Evolutionary conservation across 257 asterid species (phyloP).

Genomic region (Capsicum chinense): DNA sequence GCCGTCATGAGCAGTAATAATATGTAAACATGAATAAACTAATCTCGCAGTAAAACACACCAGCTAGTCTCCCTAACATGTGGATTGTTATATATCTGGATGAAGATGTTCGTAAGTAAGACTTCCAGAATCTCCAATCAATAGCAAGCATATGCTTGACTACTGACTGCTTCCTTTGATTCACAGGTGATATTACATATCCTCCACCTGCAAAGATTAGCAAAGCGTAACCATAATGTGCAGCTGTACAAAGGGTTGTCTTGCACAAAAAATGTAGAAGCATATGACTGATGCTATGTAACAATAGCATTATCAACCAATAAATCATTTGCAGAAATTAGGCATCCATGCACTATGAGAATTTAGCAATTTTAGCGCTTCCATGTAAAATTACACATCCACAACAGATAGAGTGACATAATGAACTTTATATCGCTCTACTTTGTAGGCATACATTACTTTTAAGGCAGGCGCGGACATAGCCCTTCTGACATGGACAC

Average conservation of each 20-base stretch:
- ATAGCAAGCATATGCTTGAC: constrained; percentile 97
- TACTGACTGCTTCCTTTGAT: constrained; percentile 74
- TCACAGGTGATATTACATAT: constrained; percentile 82
- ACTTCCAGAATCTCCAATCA: constrained; percentile 94
- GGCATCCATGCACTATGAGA: not conserved
- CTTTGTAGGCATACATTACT: constrained; percentile 79
- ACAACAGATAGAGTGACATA: not conserved
- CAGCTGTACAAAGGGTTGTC: not conserved
- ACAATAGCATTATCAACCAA: not conserved
- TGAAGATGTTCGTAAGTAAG: constrained; percentile 64
- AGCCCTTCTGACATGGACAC: constrained; percentile 80
- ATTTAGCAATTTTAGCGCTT: not conserved
- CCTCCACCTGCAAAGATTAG: constrained; percentile 76
- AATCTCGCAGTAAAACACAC: constrained; percentile 41
- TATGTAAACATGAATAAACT: constrained; percentile 20
- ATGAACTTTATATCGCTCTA: constrained; percentile 21
- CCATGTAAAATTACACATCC: constrained; percentile 17
- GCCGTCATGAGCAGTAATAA: constrained; percentile 13
- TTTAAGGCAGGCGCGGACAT: constrained; percentile 98
- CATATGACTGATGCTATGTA: constrained; percentile 14
- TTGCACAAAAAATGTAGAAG: not conserved
- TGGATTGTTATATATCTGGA: constrained; percentile 76
- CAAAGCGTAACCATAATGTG: constrained; percentile 14
- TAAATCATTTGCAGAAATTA: not conserved
- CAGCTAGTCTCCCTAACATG: constrained; percentile 85